phyloP scores from a whole-genome alignment of 2,329 filamentous ascomycete genomes.

The Alternaria arborescens region DNA sequence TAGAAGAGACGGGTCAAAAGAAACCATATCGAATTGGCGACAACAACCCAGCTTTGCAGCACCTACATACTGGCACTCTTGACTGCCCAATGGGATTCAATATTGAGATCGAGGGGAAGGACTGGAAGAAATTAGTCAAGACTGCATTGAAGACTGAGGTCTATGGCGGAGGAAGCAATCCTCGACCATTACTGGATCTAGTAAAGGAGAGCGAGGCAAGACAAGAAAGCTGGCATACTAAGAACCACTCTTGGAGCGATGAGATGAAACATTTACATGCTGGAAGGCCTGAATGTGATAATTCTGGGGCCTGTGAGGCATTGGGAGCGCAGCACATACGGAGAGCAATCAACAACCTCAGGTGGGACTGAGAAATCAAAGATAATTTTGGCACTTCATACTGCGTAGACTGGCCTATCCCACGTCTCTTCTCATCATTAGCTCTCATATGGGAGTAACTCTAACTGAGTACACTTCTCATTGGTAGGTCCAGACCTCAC shows the following conservation, averaged over 20 bases:
- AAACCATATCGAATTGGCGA: conserved; percentile 58
- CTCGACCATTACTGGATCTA: conserved; percentile 44
- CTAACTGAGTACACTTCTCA: too few species aligned
- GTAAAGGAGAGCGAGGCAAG: conserved; percentile 52
- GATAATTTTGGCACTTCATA: not conserved
- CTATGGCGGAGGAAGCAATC: conserved; percentile 47
- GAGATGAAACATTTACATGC: conserved; percentile 36
- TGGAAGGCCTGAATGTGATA: conserved; percentile 10
- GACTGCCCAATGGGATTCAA: conserved; percentile 57
- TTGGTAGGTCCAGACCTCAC: too few species aligned
- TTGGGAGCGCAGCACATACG: conserved; percentile 26
- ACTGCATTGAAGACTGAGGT: conserved; percentile 57
- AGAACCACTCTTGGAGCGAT: conserved; percentile 18
- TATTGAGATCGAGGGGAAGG: conserved; percentile 54
- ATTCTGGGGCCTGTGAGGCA: conserved; percentile 21
- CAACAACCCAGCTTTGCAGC: conserved; percentile 45
- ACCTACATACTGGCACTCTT: conserved; percentile 54
- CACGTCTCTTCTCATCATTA: not conserved
- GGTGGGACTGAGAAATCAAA: conserved; percentile 22
- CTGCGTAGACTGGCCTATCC: not conserved
- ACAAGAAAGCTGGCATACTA: conserved; percentile 54
- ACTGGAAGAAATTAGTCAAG: conserved; percentile 57
- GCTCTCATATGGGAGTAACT: too few species aligned
- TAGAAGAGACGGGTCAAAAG: conserved; percentile 41
- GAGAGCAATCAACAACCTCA: conserved; percentile 20